Percentiles rank a stretch among this genome's conserved stretches.
Evolutionary conservation across 495 filamentous ascomycete species (phyloP).

Genomic region (Glutinoglossum americanum): DNA sequence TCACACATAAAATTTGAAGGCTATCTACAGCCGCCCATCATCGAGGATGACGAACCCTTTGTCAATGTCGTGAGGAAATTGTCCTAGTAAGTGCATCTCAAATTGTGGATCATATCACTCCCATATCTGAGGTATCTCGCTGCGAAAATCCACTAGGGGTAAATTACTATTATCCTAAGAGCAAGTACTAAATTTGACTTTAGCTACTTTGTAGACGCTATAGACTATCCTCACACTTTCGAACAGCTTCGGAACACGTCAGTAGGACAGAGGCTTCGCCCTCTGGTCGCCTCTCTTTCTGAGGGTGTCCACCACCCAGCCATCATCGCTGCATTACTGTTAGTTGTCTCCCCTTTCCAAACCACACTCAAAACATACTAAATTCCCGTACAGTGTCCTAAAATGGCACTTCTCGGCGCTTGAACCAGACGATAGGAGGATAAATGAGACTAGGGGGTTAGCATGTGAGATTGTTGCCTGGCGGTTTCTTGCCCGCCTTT

Average conservation of each 20-base stretch:
- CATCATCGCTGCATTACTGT: slow-evolving; percentile 65
- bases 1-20: not conserved
- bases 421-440: slow-evolving; percentile 38
- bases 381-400: slow-evolving; percentile 33
- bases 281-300: slow-evolving; percentile 42
- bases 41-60: not conserved
- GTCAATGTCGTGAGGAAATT: not conserved
- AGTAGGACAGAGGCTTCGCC: slow-evolving; percentile 38
- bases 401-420: slow-evolving; percentile 39
- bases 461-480: slow-evolving; percentile 88
- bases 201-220: slow-evolving; percentile 42
- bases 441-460: slow-evolving; percentile 55
- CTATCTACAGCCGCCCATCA: not conserved
- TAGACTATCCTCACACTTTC: slow-evolving; percentile 49
- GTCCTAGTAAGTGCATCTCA: not conserved
- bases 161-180: not conserved
- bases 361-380: not conserved
- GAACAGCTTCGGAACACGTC: slow-evolving; percentile 54
- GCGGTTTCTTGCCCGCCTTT: slow-evolving; percentile 60
- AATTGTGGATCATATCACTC: not conserved
- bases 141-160: not conserved
- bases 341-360: slow-evolving; percentile 14
- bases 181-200: not conserved
- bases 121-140: not conserved
- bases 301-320: slow-evolving; percentile 45